Percentiles rank a stretch among this genome's conserved stretches.
Evolutionary conservation across 257 asterid species (phyloP).

Genomic region (Craterostigma plantagineum): DNA sequence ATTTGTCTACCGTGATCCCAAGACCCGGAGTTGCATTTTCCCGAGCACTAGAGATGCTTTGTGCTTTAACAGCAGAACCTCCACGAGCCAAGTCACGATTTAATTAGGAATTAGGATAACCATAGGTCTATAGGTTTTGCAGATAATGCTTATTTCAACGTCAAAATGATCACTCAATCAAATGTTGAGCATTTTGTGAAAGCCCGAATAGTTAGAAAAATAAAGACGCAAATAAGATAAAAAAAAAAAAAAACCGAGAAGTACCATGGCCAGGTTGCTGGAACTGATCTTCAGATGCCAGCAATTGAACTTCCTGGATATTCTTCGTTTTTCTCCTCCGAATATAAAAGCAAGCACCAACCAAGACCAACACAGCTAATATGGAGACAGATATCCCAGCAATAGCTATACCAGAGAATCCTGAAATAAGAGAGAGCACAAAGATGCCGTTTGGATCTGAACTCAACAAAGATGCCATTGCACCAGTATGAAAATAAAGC

Average conservation of each 20-base stretch:
- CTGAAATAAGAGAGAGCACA: slow-evolving; percentile 22
- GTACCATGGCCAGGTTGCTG: slow-evolving; percentile 18
- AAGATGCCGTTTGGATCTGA: slow-evolving; percentile 5
- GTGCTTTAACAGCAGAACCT: slow-evolving; percentile 15
- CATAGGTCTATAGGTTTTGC: too few species aligned
- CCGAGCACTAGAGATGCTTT: slow-evolving; percentile 20
- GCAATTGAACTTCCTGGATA: slow-evolving; percentile 18
- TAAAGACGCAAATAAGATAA: not conserved
- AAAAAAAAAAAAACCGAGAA: slow-evolving; percentile 3
- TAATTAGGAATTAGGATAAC: not conserved
- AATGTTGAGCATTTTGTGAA: slow-evolving; percentile 1
- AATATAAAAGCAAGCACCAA: slow-evolving; percentile 34
- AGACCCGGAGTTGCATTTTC: slow-evolving; percentile 33
- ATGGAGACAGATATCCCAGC: slow-evolving; percentile 56
- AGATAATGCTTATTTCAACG: too few species aligned
- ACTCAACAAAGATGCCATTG: slow-evolving; percentile 14
- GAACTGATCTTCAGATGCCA: slow-evolving; percentile 28
- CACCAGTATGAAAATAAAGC: slow-evolving; percentile 11
- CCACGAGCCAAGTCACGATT: slow-evolving; percentile 16
- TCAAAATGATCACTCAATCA: too few species aligned
- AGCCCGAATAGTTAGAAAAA: not conserved
- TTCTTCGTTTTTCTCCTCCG: slow-evolving; percentile 31
- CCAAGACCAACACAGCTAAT: slow-evolving; percentile 25
- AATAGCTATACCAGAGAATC: slow-evolving; percentile 51
- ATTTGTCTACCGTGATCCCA: slow-evolving; percentile 73